phyloP scores from a whole-genome alignment of 495 filamentous ascomycete species.

The Tetracladium marchalianum region DNA sequence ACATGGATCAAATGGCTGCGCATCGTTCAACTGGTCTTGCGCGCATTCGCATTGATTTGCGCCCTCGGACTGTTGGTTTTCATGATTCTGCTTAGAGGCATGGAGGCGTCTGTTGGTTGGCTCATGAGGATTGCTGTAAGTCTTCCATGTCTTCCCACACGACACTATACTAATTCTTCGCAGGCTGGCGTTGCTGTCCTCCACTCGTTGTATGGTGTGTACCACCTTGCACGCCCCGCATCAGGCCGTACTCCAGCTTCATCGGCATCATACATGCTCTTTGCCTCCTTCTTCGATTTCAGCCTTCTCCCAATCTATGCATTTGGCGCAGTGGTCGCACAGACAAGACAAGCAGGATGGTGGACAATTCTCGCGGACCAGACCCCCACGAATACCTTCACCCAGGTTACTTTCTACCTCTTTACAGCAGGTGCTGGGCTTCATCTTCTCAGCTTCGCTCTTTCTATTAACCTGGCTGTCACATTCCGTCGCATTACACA shows the following conservation, averaged over 20 bases:
- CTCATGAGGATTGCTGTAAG: conserved; percentile 69
- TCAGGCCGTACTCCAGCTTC: conserved; percentile 61
- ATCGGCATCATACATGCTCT: conserved; percentile 76
- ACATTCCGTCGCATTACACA: conserved; percentile 71
- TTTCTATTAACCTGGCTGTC: conserved; percentile 61
- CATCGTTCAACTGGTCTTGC: conserved; percentile 53
- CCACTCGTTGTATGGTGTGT: conserved; percentile 64
- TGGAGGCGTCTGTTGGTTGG: conserved; percentile 54
- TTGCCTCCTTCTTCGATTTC: conserved; percentile 61
- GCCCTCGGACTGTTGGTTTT: conserved; percentile 62
- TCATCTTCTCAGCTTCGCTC: conserved; percentile 56
- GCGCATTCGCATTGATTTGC: conserved; percentile 52
- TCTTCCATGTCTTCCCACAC: not conserved
- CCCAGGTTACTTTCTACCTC: conserved; percentile 52
- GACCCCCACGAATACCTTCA: conserved; percentile 39
- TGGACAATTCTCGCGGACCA: conserved; percentile 42
- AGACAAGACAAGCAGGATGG: conserved; percentile 47
- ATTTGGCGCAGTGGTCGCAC: conserved; percentile 52
- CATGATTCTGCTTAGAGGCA: conserved; percentile 60
- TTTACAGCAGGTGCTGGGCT: conserved; percentile 51
- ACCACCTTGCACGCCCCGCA: conserved; percentile 60
- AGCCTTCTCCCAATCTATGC: conserved; percentile 68
- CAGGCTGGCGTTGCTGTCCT: conserved; percentile 60
- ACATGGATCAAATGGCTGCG: conserved; percentile 54
- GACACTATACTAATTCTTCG: not conserved